These are phyloP conservation scores for Corniculantispora saksenae DNA, from an alignment of 2,329 filamentous ascomycete species.

Conservation along the genomic window DNA sequence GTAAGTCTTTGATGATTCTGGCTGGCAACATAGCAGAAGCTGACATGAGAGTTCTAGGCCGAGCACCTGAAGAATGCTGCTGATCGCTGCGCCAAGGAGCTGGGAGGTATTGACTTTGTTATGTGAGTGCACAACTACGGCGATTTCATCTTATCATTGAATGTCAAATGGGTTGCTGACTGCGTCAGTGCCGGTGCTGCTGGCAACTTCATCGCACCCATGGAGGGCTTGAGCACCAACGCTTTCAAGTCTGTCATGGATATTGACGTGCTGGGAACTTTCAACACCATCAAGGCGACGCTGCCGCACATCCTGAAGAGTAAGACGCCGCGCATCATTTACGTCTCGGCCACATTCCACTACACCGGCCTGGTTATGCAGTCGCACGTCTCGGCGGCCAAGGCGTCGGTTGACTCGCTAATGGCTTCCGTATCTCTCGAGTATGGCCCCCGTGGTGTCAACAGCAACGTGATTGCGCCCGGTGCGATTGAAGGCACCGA, in stretches of 20 bases:
- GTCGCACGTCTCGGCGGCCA: slow-evolving; percentile 86
- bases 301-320: slow-evolving; percentile 78
- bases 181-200: slow-evolving; percentile 80
- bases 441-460: slow-evolving; percentile 83
- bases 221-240: slow-evolving; percentile 79
- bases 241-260: slow-evolving; percentile 96
- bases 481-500: slow-evolving; percentile 87
- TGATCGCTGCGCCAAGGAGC: slow-evolving; percentile 75
- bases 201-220: slow-evolving; percentile 90
- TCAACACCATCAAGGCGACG: slow-evolving; percentile 92
- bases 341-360: slow-evolving; percentile 88
- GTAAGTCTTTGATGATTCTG: slow-evolving; percentile 37
- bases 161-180: not conserved
- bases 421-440: slow-evolving; percentile 80
- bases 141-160: too few species aligned
- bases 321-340: slow-evolving; percentile 79
- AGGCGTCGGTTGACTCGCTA: slow-evolving; percentile 86
- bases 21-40: not conserved
- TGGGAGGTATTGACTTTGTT: slow-evolving; percentile 88
- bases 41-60: slow-evolving; percentile 37
- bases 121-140: slow-evolving; percentile 67
- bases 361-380: slow-evolving; percentile 85
- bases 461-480: slow-evolving; percentile 84
- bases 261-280: slow-evolving; percentile 91
- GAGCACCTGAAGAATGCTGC: slow-evolving; percentile 72